Evolutionary conservation across 2,329 filamentous ascomycete species (phyloP).

Genomic region (Fusarium sp.): DNA sequence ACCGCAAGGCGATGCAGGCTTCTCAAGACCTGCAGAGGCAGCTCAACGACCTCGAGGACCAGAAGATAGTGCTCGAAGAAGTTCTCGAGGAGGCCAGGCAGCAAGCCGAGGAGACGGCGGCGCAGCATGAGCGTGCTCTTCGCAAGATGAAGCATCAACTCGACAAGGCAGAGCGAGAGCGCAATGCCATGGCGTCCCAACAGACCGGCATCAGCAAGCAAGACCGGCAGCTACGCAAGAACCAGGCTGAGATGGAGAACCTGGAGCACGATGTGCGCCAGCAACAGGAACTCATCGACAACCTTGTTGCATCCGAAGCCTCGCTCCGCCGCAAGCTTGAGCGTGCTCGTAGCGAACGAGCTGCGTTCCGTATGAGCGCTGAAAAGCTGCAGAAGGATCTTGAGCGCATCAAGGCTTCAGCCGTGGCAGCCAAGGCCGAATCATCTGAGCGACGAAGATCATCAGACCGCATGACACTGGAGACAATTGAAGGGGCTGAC

Average conservation of each 20-base stretch:
- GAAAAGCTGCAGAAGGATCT: conserved; percentile 70
- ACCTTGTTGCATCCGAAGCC: conserved; percentile 69
- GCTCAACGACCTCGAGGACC: conserved; percentile 64
- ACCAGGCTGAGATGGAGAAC: conserved; percentile 76
- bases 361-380: conserved; percentile 67
- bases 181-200: conserved; percentile 53
- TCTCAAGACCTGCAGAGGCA: conserved; percentile 67
- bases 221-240: conserved; percentile 73
- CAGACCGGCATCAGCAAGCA: conserved; percentile 65
- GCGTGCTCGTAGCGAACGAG: conserved; percentile 77
- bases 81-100: conserved; percentile 70
- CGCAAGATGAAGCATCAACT: conserved; percentile 65
- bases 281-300: conserved; percentile 76
- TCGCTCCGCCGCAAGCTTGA: conserved; percentile 78
- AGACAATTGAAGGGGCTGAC: conserved; percentile 59
- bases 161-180: conserved; percentile 67
- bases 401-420: conserved; percentile 61
- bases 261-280: conserved; percentile 81
- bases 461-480: conserved; percentile 45
- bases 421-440: conserved; percentile 49
- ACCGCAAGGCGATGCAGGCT: conserved; percentile 61
- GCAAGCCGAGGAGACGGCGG: conserved; percentile 64
- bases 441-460: conserved; percentile 22
- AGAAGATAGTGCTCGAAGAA: conserved; percentile 71
- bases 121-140: conserved; percentile 61